Base-by-base conservation (phyloP, 2,329 filamentous ascomycete species). In the Aspergillus hortae region DNA sequence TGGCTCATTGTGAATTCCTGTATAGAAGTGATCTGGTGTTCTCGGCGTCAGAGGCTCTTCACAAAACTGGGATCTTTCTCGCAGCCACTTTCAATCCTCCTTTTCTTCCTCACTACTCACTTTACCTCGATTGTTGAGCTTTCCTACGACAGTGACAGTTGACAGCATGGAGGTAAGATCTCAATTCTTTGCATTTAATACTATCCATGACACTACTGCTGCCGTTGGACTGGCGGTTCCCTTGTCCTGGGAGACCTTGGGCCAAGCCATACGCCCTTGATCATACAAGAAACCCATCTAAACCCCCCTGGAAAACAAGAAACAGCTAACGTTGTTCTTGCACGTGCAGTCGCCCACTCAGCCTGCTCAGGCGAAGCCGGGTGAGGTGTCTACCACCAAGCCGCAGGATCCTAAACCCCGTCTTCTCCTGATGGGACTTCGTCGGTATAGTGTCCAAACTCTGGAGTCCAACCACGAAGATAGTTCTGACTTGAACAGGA, bases 351-450 rank as follows among this genome's bases (percentile, higher is more conserved):
- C 58, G 41, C 41, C 59, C 40, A 57, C 48, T 43, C 62, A 63
- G 52, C 60, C 63, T 38, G 58, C 51, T 23, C 63, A 62, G 47
- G 56, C 61, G 42, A 67, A 62, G 52, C 51, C 60, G 35, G 60
- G 61, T 17, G 60, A 67, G 51, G 56, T 63, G 36, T 58, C 65
- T 38, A 63, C 62, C 50, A 64, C 59, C 59, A 81, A 79, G 56
- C 70, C 76, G 41, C 77, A 77, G 52, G 79, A 83, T 80, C 73
- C 80, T 48, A 95, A 94, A 70, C 94, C 94, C 32, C 84, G 92
- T 62, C 75, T 99, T 48, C 77, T 99, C 51, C 78, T 99, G 59
- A 97, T 99, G 94, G 94, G 94, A 4, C 89, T 96, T 74, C 84
- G 92, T 77, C 87, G 92, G 94, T 95, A 77, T 62, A 6, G 78